A percentile compares a stretch with the other conserved stretches of the same genome.
Evolutionary conservation across 2,329 filamentous ascomycete genomes (phyloP).

Genomic region (Alternaria brassicicola): DNA sequence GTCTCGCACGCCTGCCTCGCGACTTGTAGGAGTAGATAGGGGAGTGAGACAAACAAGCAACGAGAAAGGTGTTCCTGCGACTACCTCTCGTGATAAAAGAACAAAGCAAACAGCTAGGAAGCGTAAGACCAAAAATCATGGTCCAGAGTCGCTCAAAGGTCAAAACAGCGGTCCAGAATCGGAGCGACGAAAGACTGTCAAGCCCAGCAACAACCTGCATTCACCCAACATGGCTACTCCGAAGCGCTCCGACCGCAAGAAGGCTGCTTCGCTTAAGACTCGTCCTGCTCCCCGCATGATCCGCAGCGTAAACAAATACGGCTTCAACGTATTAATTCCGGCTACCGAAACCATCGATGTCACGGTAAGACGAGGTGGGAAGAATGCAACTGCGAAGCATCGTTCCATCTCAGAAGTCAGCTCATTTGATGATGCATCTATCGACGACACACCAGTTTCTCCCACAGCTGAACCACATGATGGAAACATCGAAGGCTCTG

Average conservation of each 20-base stretch:
- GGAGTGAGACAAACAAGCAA: background rate
- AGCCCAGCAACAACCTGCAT: too few relatives aligned
- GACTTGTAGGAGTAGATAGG: background rate
- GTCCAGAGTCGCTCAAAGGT: background rate
- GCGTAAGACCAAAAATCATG: background rate
- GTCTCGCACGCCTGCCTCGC: too few relatives aligned
- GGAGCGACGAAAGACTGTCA: background rate
- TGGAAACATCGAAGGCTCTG: background rate
- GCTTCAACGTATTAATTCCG: background rate
- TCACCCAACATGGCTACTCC: background rate
- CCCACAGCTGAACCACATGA: too few relatives aligned
- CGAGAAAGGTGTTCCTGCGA: background rate
- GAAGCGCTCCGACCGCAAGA: background rate
- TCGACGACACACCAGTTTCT: too few relatives aligned
- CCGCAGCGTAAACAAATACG: background rate
- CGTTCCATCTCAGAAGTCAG: background rate
- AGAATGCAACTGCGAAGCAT: background rate
- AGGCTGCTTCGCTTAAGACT: background rate
- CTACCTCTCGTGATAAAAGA: background rate
- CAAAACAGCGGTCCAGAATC: background rate
- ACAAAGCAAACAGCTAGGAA: background rate
- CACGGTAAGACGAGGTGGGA: background rate
- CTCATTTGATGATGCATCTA: background rate
- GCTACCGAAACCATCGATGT: background rate
- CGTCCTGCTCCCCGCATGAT: background rate